Percentiles rank a stretch among this genome's conserved stretches.
Conservation (phyloP, 1,139 yeast species). For the Fermentozyma sake region DNA sequence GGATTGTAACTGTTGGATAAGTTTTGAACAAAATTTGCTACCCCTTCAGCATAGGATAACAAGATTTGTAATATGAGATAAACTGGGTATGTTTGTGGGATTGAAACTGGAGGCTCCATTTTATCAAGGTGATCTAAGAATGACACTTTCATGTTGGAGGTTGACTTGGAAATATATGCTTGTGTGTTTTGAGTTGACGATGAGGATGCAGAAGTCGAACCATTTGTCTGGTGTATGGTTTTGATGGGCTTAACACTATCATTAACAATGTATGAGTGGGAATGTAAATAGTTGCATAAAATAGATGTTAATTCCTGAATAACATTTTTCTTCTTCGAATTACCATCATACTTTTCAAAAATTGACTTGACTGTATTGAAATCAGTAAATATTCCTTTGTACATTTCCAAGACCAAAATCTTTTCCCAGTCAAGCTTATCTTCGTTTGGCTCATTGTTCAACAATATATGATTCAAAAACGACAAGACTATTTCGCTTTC, state of each 20-base stretch:
- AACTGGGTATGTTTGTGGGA: constrained; percentile 60
- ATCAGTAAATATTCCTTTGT: constrained; percentile 56
- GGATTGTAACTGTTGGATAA: constrained; percentile 27
- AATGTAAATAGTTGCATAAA: constrained; percentile 22
- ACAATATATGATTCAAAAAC: constrained; percentile 61
- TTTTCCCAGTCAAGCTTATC: constrained; percentile 55
- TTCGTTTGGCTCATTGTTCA: constrained; percentile 17
- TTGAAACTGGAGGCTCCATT: constrained; percentile 56
- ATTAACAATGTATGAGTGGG: constrained; percentile 33
- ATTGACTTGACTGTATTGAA: constrained; percentile 48
- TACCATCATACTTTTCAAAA: constrained; percentile 61
- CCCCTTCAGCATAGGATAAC: constrained; percentile 60
- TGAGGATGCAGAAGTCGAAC: constrained; percentile 2
- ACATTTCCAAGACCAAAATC: constrained; percentile 67
- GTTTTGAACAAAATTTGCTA: constrained; percentile 51
- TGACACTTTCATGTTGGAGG: constrained; percentile 43
- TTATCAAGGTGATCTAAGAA: constrained; percentile 78
- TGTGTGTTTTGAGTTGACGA: constrained; percentile 1
- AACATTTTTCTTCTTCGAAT: constrained; percentile 54
- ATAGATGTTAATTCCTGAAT: constrained; percentile 54
- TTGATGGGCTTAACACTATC: constrained; percentile 27
- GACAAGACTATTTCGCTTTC: constrained; percentile 82
- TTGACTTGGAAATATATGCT: constrained; percentile 19
- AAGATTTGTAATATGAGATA: constrained; percentile 56
- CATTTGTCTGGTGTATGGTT: constrained; percentile 3